Conservation (phyloP, 345 rosid genomes). For the Moringa oleifera region DNA sequence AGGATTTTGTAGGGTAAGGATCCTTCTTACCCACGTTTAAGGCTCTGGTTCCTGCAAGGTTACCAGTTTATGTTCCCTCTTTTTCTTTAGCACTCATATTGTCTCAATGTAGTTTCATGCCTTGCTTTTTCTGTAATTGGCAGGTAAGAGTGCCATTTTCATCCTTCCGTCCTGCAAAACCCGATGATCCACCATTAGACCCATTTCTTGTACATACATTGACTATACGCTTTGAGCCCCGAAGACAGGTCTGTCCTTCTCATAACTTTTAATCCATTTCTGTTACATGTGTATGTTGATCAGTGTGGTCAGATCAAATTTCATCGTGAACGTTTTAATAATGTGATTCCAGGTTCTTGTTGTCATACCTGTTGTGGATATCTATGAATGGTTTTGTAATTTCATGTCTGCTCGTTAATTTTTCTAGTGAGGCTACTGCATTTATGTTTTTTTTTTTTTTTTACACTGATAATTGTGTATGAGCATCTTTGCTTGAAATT, state of each 20-base stretch:
- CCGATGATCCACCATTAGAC: slow-evolving; percentile 91
- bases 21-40: slow-evolving; percentile 3
- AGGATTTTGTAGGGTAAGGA: slow-evolving; percentile 83
- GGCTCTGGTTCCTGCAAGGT: neutral
- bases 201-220: slow-evolving; percentile 91
- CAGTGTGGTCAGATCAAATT: no score
- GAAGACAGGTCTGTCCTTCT: slow-evolving; percentile 65
- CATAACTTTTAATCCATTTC: no score
- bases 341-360: no score
- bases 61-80: neutral
- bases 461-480: no score
- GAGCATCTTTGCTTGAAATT: no score
- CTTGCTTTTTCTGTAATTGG: slow-evolving; percentile 15
- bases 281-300: no score
- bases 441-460: no score
- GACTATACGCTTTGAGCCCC: slow-evolving; percentile 95
- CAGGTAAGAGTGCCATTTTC: slow-evolving; percentile 97
- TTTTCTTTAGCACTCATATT: slow-evolving; percentile 1
- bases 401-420: no score
- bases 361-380: no score
- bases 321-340: no score
- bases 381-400: no score
- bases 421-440: no score
- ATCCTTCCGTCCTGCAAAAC: slow-evolving; percentile 87
- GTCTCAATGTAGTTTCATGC: slow-evolving; percentile 12